Evolutionary conservation across 371 early-diverging fungal species (phyloP).

Genomic region (Haplosporangium sp.): DNA sequence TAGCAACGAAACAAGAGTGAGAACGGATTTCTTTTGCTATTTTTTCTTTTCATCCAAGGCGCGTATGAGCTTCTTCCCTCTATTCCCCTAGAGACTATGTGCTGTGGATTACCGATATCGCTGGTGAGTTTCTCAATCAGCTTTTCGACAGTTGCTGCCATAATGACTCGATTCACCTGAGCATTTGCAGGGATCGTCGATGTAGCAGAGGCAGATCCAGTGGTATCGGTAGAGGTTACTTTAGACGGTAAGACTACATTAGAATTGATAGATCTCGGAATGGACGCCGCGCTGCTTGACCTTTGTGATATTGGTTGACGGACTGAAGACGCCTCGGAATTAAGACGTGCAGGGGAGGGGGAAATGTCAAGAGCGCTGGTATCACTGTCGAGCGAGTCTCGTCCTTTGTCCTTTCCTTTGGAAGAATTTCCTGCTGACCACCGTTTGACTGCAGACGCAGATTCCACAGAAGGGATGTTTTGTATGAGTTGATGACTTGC

Average conservation of each 20-base stretch:
- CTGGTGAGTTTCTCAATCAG: slow-evolving; percentile 72
- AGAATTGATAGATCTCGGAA: slow-evolving; percentile 8
- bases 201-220: background rate
- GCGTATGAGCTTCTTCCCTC: too few species aligned
- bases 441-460: slow-evolving; percentile 21
- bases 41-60: too few species aligned
- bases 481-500: slow-evolving; percentile 9
- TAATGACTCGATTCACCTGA: slow-evolving; percentile 50
- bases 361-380: slow-evolving; percentile 4
- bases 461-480: slow-evolving; percentile 3
- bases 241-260: slow-evolving; percentile 6
- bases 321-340: too few species aligned
- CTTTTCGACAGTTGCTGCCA: slow-evolving; percentile 74
- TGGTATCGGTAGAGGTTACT: background rate
- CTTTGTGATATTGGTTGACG: slow-evolving; percentile 14
- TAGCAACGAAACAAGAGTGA: slow-evolving; percentile 6
- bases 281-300: slow-evolving; percentile 6
- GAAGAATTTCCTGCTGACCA: slow-evolving; percentile 42
- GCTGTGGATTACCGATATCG: slow-evolving; percentile 59
- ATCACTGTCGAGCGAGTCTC: slow-evolving; percentile 28
- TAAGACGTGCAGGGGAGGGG: background rate
- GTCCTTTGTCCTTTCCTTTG: slow-evolving; percentile 26
- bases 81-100: background rate
- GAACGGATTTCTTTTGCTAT: background rate
- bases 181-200: background rate